A percentile compares a stretch with the other conserved stretches of the same genome.
Evolutionary conservation across 352 stramenopile species (phyloP).

Genomic region (Peronosclerospora sorghi): DNA sequence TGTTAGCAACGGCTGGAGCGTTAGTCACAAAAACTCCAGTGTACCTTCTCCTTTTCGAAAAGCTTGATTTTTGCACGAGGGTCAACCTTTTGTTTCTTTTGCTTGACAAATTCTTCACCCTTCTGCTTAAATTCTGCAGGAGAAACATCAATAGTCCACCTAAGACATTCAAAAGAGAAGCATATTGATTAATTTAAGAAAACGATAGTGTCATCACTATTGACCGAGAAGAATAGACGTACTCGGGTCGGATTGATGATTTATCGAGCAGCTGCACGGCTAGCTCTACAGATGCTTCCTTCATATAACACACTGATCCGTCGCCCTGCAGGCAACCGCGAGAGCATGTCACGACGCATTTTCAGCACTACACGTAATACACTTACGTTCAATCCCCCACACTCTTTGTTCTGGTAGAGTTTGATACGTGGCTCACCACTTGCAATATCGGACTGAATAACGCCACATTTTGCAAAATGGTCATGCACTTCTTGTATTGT

Average conservation of each 20-base stretch:
- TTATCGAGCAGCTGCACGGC: constrained; percentile 91
- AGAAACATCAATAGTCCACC: constrained; percentile 62
- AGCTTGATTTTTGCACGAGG: constrained; percentile 80
- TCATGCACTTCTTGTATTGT: constrained; percentile 87
- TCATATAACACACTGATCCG: constrained; percentile 92
- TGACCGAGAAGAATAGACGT: constrained; percentile 16
- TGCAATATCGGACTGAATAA: constrained; percentile 90
- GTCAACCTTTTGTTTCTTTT: constrained; percentile 73
- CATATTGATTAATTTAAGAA: constrained; percentile 1
- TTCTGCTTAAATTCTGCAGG: constrained; percentile 87
- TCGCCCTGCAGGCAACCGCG: constrained; percentile 78
- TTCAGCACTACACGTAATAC: too few species aligned
- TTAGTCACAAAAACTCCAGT: not conserved
- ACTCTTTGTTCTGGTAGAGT: constrained; percentile 86
- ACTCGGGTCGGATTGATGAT: constrained; percentile 73
- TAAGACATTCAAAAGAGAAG: constrained; percentile 6
- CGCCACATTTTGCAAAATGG: constrained; percentile 91
- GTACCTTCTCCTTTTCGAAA: constrained; percentile 76
- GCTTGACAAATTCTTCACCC: constrained; percentile 60
- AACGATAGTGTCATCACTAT: constrained; percentile 22
- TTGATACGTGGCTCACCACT: constrained; percentile 92
- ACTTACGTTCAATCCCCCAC: constrained; percentile 81
- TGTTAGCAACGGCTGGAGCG: constrained; percentile 1
- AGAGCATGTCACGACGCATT: too few species aligned
- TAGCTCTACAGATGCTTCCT: constrained; percentile 90